Evolutionary conservation across 1,284 basidiomycete species (phyloP), one percentile per base, ranked within the genome.

Genomic region (Heterobasidion irregulare): DNA sequence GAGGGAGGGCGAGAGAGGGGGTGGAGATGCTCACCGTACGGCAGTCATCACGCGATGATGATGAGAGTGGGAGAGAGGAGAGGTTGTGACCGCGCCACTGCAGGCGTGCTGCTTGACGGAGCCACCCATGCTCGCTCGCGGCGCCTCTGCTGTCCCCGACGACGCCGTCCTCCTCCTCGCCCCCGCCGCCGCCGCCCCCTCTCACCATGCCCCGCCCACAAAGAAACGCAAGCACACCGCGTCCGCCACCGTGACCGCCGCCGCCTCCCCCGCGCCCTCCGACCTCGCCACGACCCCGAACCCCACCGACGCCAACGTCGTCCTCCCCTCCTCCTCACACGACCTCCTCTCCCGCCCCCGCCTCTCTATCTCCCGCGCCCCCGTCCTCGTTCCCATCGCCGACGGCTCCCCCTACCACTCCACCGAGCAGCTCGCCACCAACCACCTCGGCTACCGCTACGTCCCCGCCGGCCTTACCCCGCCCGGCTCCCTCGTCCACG

Each of bases 371-470:
- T 87, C 86, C 54, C 83, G 86, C 33, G 83, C 81, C 41, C 88
- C 88, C 2, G 70, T 72, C 1, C 89, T 91, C 65, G 66, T 81
- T 16, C 78, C 81, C 2, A 70, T 78, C 35, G 63, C 73, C 1
- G 83, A 86, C 48, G 74, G 73, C 46, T 78, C 83, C 44, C 66
- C 70, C 19, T 86, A 80, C 67, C 77, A 75, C 69, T 77, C 76
- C 59, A 89, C 86, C 2, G 87, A 90, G 57, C 77, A 82, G 13
- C 73, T 85, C 34, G 84, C 84, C 51, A 77, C 83, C 63, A 92
- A 92, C 68, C 81, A 86, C 52, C 75, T 88, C 53, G 84, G 83
- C 10, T 94, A 84, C 64, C 84, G 92, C 47, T 94, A 94, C 64
- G 77, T 83, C 8, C 87, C 90, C 33, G 92, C 91, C 0, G 91